Evolutionary conservation across 768 basidiomycete species (phyloP), one percentile per base, ranked within the genome.

Genomic region (Calocybe indica): DNA sequence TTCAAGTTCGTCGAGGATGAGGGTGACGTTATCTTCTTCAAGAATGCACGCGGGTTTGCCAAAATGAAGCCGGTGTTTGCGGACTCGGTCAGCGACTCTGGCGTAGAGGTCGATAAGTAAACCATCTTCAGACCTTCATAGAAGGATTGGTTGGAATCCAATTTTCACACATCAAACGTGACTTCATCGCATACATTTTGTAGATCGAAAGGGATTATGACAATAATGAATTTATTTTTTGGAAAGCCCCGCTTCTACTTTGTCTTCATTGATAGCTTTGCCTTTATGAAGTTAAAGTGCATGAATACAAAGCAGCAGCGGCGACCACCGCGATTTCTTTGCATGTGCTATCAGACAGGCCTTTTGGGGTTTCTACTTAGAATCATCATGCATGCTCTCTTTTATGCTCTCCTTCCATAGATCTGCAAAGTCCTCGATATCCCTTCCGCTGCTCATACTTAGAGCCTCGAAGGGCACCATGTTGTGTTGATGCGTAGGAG

Each of bases 401-500:
- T 65, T 56, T 1, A 88, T 63, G 50, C 79, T 72, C 14, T 81
- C 73, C 58, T 75, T 69, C 82, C 81, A 86, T 7, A 70, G 61
- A 12, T 80, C 72, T 3, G 84, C 79, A 62, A 96, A 96, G 44
- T 86, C 85, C 22, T 76, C 71, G 15, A 92, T 76, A 52, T 75
- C 76, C 42, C 75, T 72, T 3, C 93, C 94, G 43, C 75, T 76
- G 55, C 91, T 85, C 58, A 96, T 62, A 43, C 72, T 76, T n/a
- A 95, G 66, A 3, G 88, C 89, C 58, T 98, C 94, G 41, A 92
- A 75, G 7, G 94, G 95, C 31, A 94, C 73, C 85, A 92, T 94
- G 57, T 92, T 95, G 62, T 89, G 88, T 54, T 86, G 85, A 59
- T 88, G 70, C 1, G 75, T 68, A 2, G 94, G 94, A 1, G 83